Conservation (phyloP, 768 basidiomycete genomes). For the Rhizopogon vesiculosus region DNA sequence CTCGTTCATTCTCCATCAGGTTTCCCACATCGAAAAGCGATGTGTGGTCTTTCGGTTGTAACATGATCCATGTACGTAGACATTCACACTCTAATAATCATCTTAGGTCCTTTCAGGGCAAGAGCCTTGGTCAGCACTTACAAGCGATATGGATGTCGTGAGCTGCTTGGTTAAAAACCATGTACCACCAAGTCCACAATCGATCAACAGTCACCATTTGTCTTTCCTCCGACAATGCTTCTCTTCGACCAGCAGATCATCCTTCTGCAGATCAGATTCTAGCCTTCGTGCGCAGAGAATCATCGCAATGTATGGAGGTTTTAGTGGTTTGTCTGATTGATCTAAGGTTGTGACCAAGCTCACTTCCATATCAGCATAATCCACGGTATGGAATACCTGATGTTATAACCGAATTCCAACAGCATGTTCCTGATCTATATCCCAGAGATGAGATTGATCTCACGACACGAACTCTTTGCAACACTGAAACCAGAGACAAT, state of each 20-base stretch:
- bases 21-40: not conserved
- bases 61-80: not conserved
- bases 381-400: not conserved
- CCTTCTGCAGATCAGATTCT: not conserved
- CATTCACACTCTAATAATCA: not conserved
- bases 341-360: not conserved
- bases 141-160: not conserved
- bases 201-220: not conserved
- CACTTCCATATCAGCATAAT: not conserved
- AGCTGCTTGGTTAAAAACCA: not conserved
- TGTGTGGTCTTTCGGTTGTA: not conserved
- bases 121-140: not conserved
- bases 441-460: not conserved
- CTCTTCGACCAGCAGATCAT: not conserved
- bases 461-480: not conserved
- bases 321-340: not conserved
- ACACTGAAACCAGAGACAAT: slow-evolving; percentile 1
- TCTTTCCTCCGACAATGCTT: not conserved
- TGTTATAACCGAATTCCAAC: slow-evolving; percentile 2
- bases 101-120: not conserved
- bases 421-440: slow-evolving; percentile 3
- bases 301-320: not conserved
- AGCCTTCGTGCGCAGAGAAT: not conserved
- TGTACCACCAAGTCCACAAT: not conserved
- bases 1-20: too few species aligned